phyloP scores from a whole-genome alignment of 768 basidiomycete species.

The Chiua virens region DNA sequence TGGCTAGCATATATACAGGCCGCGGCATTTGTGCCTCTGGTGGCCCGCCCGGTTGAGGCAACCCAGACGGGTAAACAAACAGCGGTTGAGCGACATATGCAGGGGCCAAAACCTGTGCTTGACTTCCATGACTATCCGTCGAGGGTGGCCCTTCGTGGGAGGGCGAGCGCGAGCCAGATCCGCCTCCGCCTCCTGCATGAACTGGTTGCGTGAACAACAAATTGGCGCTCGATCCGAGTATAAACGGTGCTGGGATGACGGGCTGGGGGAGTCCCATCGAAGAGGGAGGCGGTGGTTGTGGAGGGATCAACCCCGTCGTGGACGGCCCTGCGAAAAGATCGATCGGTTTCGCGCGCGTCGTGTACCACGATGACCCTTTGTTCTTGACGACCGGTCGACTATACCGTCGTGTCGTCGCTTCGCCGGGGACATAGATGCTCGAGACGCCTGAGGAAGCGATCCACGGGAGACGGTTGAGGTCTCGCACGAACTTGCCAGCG shows the following conservation, averaged over 20 bases:
- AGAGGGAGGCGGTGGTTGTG: slow-evolving; percentile 8
- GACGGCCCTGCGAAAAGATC: slow-evolving; percentile 34
- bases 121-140: slow-evolving; percentile 33
- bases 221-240: slow-evolving; percentile 32
- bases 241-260: slow-evolving; percentile 25
- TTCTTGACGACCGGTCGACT: slow-evolving; percentile 28
- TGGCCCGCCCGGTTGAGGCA: slow-evolving; percentile 29
- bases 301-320: slow-evolving; percentile 28
- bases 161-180: slow-evolving; percentile 26
- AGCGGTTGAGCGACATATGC: too few relatives aligned
- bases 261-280: slow-evolving; percentile 3
- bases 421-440: slow-evolving; percentile 46
- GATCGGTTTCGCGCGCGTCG: slow-evolving; percentile 25
- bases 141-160: slow-evolving; percentile 31
- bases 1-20: slow-evolving; percentile 32
- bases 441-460: slow-evolving; percentile 45
- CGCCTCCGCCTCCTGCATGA: slow-evolving; percentile 10
- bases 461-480: slow-evolving; percentile 48
- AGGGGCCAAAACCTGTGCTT: slow-evolving; percentile 17
- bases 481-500: slow-evolving; percentile 35
- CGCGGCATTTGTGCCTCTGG: slow-evolving; percentile 21
- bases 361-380: slow-evolving; percentile 31
- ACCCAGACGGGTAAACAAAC: too few relatives aligned
- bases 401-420: slow-evolving; percentile 28
- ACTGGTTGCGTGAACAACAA: slow-evolving; percentile 25